phyloP scores from a whole-genome alignment of 192 early-diverging fungal species.

The Chytriomyces confervae region DNA sequence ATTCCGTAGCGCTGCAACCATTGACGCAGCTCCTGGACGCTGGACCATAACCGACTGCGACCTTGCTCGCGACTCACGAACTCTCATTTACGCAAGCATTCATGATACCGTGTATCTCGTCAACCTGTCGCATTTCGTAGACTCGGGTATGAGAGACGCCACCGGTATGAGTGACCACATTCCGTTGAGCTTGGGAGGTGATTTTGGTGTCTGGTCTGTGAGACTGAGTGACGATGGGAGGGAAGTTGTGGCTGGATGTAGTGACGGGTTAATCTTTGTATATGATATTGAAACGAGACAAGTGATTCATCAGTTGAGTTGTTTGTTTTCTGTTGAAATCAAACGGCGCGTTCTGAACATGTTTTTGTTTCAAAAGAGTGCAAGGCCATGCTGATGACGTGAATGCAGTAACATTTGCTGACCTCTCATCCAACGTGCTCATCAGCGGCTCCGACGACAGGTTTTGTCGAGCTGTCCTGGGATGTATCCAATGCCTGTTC shows the following conservation, averaged over 20 bases:
- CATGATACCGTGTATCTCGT: constrained; percentile 61
- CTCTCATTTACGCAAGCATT: constrained; percentile 68
- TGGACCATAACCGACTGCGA: constrained; percentile 71
- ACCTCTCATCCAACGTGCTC: constrained; percentile 59
- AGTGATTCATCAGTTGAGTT: constrained; percentile 35
- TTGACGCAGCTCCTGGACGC: constrained; percentile 54
- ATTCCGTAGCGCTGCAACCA: constrained; percentile 44
- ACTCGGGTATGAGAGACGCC: not conserved
- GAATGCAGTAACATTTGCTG: not conserved
- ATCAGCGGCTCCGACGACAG: constrained; percentile 68
- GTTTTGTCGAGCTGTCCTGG: too few relatives aligned
- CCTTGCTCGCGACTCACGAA: constrained; percentile 35
- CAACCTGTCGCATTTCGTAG: not conserved
- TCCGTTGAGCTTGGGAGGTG: constrained; percentile 2
- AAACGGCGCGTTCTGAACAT: too few relatives aligned
- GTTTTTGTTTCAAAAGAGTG: not conserved
- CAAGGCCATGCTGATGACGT: constrained; percentile 70
- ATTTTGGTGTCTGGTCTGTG: constrained; percentile 63
- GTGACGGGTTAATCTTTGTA: constrained; percentile 43
- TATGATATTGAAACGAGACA: constrained; percentile 63
- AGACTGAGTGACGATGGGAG: constrained; percentile 65
- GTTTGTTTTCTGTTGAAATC: too few relatives aligned
- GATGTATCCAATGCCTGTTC: too few relatives aligned
- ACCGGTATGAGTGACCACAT: not conserved
- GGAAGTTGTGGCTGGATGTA: constrained; percentile 66